A percentile compares a stretch with the other conserved stretches of the same genome.
These are phyloP conservation scores for Wallacemonas collosoma DNA, from an alignment of 208 protist genomes.

Conservation along the genomic window DNA sequence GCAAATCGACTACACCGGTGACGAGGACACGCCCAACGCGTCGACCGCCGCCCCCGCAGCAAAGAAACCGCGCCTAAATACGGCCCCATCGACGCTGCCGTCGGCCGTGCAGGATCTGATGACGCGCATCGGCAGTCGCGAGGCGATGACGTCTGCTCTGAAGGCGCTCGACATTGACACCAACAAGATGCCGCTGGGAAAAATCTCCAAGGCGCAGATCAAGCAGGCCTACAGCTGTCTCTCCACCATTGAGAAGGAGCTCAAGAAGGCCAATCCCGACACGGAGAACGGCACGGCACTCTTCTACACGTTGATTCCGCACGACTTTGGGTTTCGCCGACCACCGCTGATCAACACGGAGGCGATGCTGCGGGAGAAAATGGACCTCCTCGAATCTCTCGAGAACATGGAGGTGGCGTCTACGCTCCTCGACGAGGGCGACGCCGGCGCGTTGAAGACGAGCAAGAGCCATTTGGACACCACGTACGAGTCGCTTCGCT, in stretches of 20 bases:
- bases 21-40: constrained; percentile 22
- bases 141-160: constrained; percentile 68
- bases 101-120: constrained; percentile 55
- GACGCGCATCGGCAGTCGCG: constrained; percentile 59
- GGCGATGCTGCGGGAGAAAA: constrained; percentile 66
- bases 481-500: constrained; percentile 55
- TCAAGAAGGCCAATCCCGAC: constrained; percentile 49
- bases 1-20: constrained; percentile 71
- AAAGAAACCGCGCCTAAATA: constrained; percentile 30
- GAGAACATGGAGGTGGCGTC: constrained; percentile 80
- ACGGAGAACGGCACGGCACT: constrained; percentile 44
- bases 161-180: constrained; percentile 79
- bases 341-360: constrained; percentile 61
- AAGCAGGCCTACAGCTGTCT: constrained; percentile 52
- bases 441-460: constrained; percentile 14
- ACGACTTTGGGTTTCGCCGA: constrained; percentile 66
- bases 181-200: constrained; percentile 79
- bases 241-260: constrained; percentile 55
- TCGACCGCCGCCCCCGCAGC: constrained; percentile 15
- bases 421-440: constrained; percentile 41
- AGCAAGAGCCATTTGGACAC: constrained; percentile 60
- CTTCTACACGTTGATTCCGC: constrained; percentile 88
- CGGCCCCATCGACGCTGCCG: constrained; percentile 41
- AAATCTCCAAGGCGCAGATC: constrained; percentile 81
- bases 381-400: constrained; percentile 81